Percentiles rank a stretch among this genome's conserved stretches.
These are phyloP conservation scores for Zalaria sp. DNA, from an alignment of 2,329 filamentous ascomycete genomes.

Conservation along the genomic window DNA sequence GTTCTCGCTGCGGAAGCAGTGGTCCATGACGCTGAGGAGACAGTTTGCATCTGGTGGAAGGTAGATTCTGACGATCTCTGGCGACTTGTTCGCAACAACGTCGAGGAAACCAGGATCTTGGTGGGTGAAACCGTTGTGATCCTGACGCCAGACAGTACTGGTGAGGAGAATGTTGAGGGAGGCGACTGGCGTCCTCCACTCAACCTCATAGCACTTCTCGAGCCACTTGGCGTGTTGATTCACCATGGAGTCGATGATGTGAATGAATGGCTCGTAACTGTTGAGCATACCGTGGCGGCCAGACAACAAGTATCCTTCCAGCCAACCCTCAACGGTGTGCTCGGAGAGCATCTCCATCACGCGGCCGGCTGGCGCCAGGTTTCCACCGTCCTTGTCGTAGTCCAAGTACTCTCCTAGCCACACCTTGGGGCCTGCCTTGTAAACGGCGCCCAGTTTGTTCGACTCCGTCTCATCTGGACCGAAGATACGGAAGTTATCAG, in stretches of 20 bases:
- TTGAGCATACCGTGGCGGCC: constrained; percentile 65
- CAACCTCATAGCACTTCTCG: constrained; percentile 66
- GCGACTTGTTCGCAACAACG: constrained; percentile 65
- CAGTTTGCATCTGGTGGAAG: constrained; percentile 70
- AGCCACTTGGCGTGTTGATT: constrained; percentile 81
- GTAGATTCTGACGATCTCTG: constrained; percentile 68
- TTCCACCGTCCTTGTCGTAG: constrained; percentile 61
- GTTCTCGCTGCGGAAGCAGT: constrained; percentile 59
- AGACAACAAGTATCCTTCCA: constrained; percentile 64
- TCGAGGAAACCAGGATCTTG: constrained; percentile 72
- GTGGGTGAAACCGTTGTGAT: constrained; percentile 74
- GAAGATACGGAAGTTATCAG: constrained; percentile 57
- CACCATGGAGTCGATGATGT: constrained; percentile 75
- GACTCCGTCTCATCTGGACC: constrained; percentile 72
- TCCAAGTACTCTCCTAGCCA: constrained; percentile 70
- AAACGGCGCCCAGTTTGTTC: constrained; percentile 61
- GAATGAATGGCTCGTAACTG: constrained; percentile 72
- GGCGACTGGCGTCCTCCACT: constrained; percentile 59
- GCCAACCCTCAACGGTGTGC: constrained; percentile 67
- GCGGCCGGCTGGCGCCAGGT: constrained; percentile 51
- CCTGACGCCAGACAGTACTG: constrained; percentile 67
- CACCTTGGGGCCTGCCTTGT: constrained; percentile 62
- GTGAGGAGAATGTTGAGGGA: constrained; percentile 71
- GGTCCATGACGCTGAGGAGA: constrained; percentile 60
- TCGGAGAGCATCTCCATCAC: constrained; percentile 81